These are phyloP conservation scores for Berberis vulgaris DNA, from an alignment of 164 flowering plant genomes.

Conservation along the genomic window DNA sequence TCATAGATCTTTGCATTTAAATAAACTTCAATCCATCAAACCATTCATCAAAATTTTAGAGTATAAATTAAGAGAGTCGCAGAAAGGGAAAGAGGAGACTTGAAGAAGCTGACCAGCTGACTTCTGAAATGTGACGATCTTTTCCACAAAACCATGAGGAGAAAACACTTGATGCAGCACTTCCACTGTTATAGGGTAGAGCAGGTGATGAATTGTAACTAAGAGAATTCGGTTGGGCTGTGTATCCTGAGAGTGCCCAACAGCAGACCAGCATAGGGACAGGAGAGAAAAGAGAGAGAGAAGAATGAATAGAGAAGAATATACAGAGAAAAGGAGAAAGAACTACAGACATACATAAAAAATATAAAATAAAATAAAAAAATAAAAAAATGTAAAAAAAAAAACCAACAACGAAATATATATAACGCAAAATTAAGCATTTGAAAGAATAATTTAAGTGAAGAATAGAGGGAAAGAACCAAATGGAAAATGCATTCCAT, in stretches of 20 bases:
- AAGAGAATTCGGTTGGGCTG: conserved; percentile 98
- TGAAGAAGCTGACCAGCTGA: conserved; percentile 96
- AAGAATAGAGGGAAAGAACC: too few relatives aligned
- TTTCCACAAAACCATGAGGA: conserved; percentile 98
- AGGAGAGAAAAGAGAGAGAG: conserved; percentile 40
- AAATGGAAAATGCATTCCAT: too few relatives aligned
- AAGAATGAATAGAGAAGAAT: conserved; percentile 60
- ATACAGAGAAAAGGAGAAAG: conserved; percentile 26
- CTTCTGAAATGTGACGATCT: conserved; percentile 99
- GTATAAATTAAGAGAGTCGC: neutral
- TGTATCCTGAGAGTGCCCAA: conserved; percentile 56
- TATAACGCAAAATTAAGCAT: too few relatives aligned
- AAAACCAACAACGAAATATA: neutral
- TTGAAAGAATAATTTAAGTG: too few relatives aligned
- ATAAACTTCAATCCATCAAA: too few relatives aligned
- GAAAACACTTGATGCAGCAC: conserved; percentile 99
- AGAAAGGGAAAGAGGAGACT: conserved; percentile 39
- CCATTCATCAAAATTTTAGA: too few relatives aligned
- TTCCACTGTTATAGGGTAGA: conserved; percentile 97
- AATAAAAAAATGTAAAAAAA: neutral
- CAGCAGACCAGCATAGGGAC: conserved; percentile 55
- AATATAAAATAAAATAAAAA: neutral
- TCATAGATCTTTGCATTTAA: too few relatives aligned
- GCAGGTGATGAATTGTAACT: conserved; percentile 95
- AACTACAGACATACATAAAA: conserved; percentile 9